Evolutionary conservation across 441 rosid genomes (phyloP), one percentile per base, ranked within the genome.

Genomic region (Manihot esculenta): DNA sequence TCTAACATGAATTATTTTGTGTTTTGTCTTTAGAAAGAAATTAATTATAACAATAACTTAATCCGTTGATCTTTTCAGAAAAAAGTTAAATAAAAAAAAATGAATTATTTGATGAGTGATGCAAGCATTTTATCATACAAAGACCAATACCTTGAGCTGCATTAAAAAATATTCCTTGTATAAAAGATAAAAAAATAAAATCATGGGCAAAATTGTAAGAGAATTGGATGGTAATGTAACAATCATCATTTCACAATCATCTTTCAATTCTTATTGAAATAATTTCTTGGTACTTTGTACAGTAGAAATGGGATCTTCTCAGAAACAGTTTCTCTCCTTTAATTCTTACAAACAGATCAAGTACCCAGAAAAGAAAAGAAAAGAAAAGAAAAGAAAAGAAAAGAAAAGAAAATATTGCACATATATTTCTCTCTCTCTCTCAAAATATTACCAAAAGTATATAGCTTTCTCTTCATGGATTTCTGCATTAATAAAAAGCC

Each of bases 211-310:
- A 66, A 35, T 38, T 26, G 62, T 42, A 62, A 30, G 53, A 54
- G 26, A 51, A 33, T 24, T 15, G 41, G 41, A 9, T 53, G 53
- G 64, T 7, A 42, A 38, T 20, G 61, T 2, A 44, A 64, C 38
- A 56, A 47, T 49, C 64, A 77, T 76, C 72, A 66, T 67, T 72
- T 68, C 72, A 68, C 53, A 58, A 74, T 69, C 71, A 72, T 48
- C 58, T 55, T 53, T 62, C 49, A 30, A 72, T 68, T 64, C 56
- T 51, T 50, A 68, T 64, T 70, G 51, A 64, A 45, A 68, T 74
- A 61, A 68, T 68, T 51, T 24, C 13, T 50, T 47, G 51, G 58
- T 65, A 62, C 54, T 62, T 49, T 41, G 41, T 20, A 69, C 26
- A 69, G 62, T 56, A 58, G 64, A 59, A 74, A 20, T 63, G 68